Base-by-base conservation (phyloP, 2,329 filamentous ascomycete genomes). In the Hymenoscyphus occultus region DNA sequence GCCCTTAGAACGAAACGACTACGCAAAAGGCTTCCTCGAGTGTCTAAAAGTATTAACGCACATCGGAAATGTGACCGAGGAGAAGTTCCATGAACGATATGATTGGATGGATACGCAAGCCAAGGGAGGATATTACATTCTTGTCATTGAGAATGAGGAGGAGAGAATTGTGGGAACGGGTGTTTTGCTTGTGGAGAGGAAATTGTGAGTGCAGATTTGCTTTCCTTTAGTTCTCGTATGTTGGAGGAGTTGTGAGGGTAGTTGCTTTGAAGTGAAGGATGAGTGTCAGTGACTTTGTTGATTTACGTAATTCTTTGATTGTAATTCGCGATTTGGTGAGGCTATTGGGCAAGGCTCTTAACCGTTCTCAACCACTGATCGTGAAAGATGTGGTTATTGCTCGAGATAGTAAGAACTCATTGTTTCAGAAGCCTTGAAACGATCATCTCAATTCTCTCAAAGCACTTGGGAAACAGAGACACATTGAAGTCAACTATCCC, bases 21-120 rank as follows among this genome's bases (percentile, higher is more conserved):
- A 88, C 79, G 80, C 85, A 66, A 84, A 83, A 48, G 92, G 92
- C 70, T 96, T 96, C 78, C 88, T 97, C 73, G 92, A 96, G 75
- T 94, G 95, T 66, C 82, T 97, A 68, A 86, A 91, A 59, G 92
- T 96, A 57, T 83, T 97, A 74, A 97, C 93, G 3, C 93, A 91
- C 16, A 93, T 97, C 35, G 94, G 94, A 70, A 91, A 97, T 67
- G 89, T 97, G 70, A 84, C 82, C 61, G 84, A 90, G 76, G 84
- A 86, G 65, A 83, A 86, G 67, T 97, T 93, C 81, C 83, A 86
- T 72, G 82, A 89, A 76, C 88, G 91, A 65, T 97, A 90, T 79
- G 60, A 62, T 19, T 62, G 45, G 45, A 62, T 62, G 48, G 86
- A 92, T 42, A 80, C 81, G 61, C 80, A 82, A 51, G 80, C 81